Evolutionary conservation across 805 yeast species (phyloP).

Genomic region (Starmerella powellii): DNA sequence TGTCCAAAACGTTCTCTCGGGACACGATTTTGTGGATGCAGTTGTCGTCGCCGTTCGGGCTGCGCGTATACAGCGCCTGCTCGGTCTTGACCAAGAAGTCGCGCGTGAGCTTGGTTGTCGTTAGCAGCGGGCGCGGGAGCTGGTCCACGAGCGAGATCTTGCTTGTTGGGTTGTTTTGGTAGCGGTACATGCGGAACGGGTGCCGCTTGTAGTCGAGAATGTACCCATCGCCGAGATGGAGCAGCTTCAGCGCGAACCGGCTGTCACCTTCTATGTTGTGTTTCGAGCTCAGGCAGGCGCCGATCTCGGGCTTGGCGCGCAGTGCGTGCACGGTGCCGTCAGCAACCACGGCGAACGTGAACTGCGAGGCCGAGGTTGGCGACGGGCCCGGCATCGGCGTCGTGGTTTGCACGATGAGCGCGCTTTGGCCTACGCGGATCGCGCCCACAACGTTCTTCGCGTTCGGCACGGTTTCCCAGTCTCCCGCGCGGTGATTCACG

Average conservation of each 20-base stretch:
- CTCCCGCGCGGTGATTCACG: slow-evolving; percentile 10
- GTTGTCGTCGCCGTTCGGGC: slow-evolving; percentile 18
- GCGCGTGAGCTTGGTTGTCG: slow-evolving; percentile 1
- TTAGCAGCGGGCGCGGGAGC: slow-evolving; percentile 2
- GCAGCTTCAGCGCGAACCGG: slow-evolving; percentile 9
- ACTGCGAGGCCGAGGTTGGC: slow-evolving; percentile 1
- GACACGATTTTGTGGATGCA: slow-evolving; percentile 10
- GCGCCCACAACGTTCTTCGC: slow-evolving; percentile 15
- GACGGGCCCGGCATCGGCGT: background rate
- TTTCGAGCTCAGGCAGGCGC: slow-evolving; percentile 10
- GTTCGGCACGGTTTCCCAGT: slow-evolving; percentile 15
- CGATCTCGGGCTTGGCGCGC: slow-evolving; percentile 6
- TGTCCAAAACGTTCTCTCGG: background rate
- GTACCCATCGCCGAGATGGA: slow-evolving; percentile 8
- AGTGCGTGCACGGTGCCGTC: slow-evolving; percentile 14
- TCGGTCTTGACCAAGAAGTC: slow-evolving; percentile 19
- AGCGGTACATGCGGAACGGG: slow-evolving; percentile 13
- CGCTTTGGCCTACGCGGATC: slow-evolving; percentile 4
- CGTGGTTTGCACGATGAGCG: slow-evolving; percentile 7
- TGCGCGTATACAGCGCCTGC: slow-evolving; percentile 17
- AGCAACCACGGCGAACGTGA: slow-evolving; percentile 4
- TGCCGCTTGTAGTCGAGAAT: slow-evolving; percentile 18
- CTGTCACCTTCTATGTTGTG: slow-evolving; percentile 12
- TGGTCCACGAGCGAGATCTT: slow-evolving; percentile 5
- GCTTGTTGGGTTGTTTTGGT: background rate